Evolutionary conservation across 1,139 yeast genomes (phyloP), one percentile per base, ranked within the genome.

Genomic region (Kurtzmaniella natalensis): DNA sequence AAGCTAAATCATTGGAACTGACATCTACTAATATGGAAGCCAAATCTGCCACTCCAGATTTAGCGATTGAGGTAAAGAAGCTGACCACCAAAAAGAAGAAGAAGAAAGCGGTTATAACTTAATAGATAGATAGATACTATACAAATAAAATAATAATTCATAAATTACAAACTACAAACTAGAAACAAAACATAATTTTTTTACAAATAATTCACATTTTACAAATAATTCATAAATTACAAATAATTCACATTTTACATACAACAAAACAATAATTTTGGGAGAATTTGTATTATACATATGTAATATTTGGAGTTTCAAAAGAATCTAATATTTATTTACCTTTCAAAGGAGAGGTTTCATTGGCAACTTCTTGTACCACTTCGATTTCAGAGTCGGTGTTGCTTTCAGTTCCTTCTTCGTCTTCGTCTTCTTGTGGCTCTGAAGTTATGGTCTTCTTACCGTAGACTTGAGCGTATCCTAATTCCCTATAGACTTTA

Each of bases 61-160:
- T 36, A 19, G 43, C 39, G 7, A 50, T 51, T 18, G 47, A 53
- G 8, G 54, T 56, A 8, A 51, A 51, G 30, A 53, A 51, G 30
- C 45, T 57, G 4, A 55, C 52, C 16, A 26, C 18, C 39, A 60
- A 59, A 39, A 64, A 59, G 38, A 61, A 56, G 49, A 61, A 55
- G 36, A 51, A 49, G 33, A 63, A 59, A 43, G 69, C 69, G 2
- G 50, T 59, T 9, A 43, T 49, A 34, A 59, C 53, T 14, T 52
- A 44, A 31, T n/a, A n/a, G n/a, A n/a, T n/a, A n/a, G n/a, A n/a
- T n/a, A n/a, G n/a, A n/a, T n/a, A n/a, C n/a, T n/a, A n/a, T n/a
- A n/a, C n/a, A n/a, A n/a, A n/a, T n/a, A n/a, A n/a, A n/a, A n/a
- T n/a, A n/a, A n/a, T n/a, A n/a, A n/a, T n/a, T n/a, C n/a, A n/a